Conservation (phyloP, 495 filamentous ascomycete species). For the Penicillium salamii region DNA sequence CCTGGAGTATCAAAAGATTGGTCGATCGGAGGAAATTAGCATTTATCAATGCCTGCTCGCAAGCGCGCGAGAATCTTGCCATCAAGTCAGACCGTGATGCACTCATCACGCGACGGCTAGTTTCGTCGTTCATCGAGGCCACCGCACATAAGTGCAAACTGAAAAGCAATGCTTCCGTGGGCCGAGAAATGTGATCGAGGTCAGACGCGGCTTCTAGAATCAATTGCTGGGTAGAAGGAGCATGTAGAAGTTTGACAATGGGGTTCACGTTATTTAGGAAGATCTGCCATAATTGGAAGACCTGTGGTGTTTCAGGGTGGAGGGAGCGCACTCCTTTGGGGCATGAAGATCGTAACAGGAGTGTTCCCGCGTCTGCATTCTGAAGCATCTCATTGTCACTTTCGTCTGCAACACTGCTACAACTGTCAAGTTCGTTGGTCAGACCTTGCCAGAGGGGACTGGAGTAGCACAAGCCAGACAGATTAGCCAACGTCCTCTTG, state of each 20-base stretch:
- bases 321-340: constrained; percentile 14
- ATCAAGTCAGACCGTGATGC: not conserved
- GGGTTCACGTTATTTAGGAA: constrained; percentile 53
- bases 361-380: constrained; percentile 34
- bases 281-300: constrained; percentile 47
- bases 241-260: constrained; percentile 52
- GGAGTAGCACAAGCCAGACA: not conserved
- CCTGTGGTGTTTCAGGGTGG: constrained; percentile 44
- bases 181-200: constrained; percentile 13
- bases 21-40: constrained; percentile 39
- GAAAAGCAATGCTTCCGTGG: constrained; percentile 49
- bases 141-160: constrained; percentile 30
- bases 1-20: constrained; percentile 57
- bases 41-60: constrained; percentile 50
- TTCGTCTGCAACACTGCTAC: not conserved
- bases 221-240: constrained; percentile 46
- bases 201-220: constrained; percentile 37
- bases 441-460: not conserved
- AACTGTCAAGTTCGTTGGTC: not conserved
- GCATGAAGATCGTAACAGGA: constrained; percentile 3
- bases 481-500: too few species aligned
- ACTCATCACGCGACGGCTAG: not conserved
- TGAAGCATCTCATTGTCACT: constrained; percentile 1
- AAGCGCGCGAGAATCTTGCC: not conserved
- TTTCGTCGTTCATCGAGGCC: not conserved